phyloP scores from a whole-genome alignment of 2,329 filamentous ascomycete species.

The Pyrenochaeta sp. region DNA sequence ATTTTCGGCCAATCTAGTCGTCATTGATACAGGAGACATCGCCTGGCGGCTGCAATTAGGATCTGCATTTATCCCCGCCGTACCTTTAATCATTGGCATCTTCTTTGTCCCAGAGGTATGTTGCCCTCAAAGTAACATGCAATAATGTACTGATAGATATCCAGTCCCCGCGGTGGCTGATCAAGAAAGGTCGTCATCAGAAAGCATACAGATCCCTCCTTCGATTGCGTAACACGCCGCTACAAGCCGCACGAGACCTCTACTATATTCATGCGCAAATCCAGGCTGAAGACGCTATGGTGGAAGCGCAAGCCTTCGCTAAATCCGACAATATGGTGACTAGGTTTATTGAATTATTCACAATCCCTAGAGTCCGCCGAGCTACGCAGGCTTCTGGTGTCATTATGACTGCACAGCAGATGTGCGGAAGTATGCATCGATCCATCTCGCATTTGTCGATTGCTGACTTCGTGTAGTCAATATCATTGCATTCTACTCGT shows the following conservation, averaged over 20 bases:
- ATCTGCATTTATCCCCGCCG: conserved; percentile 49
- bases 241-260: conserved; percentile 53
- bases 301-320: conserved; percentile 42
- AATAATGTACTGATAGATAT: too few species aligned
- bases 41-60: conserved; percentile 48
- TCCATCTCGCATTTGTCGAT: too few species aligned
- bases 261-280: conserved; percentile 52
- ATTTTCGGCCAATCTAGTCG: conserved; percentile 40
- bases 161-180: conserved; percentile 45
- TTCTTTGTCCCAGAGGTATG: conserved; percentile 55
- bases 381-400: conserved; percentile 79
- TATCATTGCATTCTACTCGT: conserved; percentile 78
- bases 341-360: conserved; percentile 66
- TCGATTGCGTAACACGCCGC: conserved; percentile 47
- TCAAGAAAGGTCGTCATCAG: conserved; percentile 50
- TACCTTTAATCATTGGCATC: conserved; percentile 48
- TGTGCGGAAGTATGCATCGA: too few species aligned
- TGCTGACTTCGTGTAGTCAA: conserved; percentile 4
- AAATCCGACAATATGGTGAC: conserved; percentile 51
- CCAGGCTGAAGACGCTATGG: conserved; percentile 42
- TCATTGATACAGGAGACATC: conserved; percentile 32
- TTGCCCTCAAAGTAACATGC: too few species aligned
- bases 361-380: conserved; percentile 71
- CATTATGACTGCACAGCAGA: conserved; percentile 76
- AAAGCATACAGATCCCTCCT: conserved; percentile 51